phyloP scores from a whole-genome alignment of 108 stramenopile genomes.

The Epipyxis sp. region DNA sequence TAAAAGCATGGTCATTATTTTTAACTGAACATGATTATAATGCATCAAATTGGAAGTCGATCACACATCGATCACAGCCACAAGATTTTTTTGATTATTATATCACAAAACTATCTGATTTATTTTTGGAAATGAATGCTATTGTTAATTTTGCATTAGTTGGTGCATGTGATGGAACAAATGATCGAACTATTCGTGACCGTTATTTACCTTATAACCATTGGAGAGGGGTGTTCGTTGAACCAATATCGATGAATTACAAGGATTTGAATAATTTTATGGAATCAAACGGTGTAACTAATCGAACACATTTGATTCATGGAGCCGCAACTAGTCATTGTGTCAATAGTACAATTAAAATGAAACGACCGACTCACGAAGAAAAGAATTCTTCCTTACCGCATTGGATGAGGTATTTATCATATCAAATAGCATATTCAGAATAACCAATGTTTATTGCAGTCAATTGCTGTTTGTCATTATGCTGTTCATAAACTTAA shows the following conservation, averaged over 20 bases:
- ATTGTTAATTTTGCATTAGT: not conserved
- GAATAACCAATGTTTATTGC: no score
- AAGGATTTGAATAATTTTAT: not conserved
- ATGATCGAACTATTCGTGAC: conserved; percentile 4
- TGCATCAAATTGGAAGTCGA: not conserved
- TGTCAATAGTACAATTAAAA: not conserved
- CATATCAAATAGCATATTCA: no score
- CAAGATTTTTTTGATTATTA: conserved; percentile 3
- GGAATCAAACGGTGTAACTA: not conserved
- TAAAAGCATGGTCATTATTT: not conserved
- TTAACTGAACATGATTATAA: conserved; percentile 5
- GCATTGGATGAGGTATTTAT: conserved; percentile 21
- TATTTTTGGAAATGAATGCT: not conserved
- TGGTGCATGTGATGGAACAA: conserved; percentile 12
- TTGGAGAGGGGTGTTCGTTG: conserved; percentile 18
- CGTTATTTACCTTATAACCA: not conserved
- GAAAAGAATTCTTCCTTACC: not conserved
- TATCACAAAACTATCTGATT: not conserved
- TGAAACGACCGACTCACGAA: conserved; percentile 11
- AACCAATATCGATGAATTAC: not conserved
- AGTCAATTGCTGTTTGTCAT: no score
- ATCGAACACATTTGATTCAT: not conserved
- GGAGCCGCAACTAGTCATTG: not conserved
- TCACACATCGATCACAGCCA: not conserved
- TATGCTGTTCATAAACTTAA: no score